These are phyloP conservation scores for Volvox africanus DNA, from an alignment of 139 green algal species.

Conservation along the genomic window DNA sequence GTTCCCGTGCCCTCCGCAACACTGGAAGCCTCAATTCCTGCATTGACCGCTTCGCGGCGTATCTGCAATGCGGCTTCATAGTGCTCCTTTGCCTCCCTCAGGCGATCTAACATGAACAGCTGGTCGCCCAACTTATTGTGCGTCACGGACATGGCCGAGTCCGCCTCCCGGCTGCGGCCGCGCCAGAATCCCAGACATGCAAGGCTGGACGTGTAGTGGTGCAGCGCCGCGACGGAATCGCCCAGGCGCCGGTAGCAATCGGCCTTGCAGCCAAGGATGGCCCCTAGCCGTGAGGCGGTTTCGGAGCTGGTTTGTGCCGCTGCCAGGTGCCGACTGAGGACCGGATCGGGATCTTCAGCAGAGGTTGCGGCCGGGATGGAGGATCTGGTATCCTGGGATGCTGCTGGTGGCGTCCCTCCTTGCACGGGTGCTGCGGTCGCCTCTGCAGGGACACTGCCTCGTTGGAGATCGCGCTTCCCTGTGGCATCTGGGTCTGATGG, in stretches of 20 bases:
- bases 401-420: neutral
- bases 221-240: neutral
- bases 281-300: conserved; percentile 43
- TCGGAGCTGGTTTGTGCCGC: neutral
- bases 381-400: too few relatives aligned
- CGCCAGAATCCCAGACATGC: conserved; percentile 24
- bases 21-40: neutral
- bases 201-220: neutral
- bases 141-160: conserved; percentile 28
- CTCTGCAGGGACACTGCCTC: neutral
- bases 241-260: conserved; percentile 45
- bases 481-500: neutral
- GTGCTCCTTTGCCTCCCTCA: conserved; percentile 10
- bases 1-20: neutral
- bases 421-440: neutral
- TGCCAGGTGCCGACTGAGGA: neutral
- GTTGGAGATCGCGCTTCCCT: neutral
- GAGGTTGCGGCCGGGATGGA: neutral
- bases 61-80: conserved; percentile 16
- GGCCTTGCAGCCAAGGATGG: conserved; percentile 41
- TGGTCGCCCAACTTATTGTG: conserved; percentile 53
- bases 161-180: conserved; percentile 27
- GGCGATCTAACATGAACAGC: neutral
- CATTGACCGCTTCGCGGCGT: neutral
- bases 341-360: neutral